These are phyloP conservation scores for Ilex asprella DNA, from an alignment of 257 asterid genomes.

Conservation along the genomic window DNA sequence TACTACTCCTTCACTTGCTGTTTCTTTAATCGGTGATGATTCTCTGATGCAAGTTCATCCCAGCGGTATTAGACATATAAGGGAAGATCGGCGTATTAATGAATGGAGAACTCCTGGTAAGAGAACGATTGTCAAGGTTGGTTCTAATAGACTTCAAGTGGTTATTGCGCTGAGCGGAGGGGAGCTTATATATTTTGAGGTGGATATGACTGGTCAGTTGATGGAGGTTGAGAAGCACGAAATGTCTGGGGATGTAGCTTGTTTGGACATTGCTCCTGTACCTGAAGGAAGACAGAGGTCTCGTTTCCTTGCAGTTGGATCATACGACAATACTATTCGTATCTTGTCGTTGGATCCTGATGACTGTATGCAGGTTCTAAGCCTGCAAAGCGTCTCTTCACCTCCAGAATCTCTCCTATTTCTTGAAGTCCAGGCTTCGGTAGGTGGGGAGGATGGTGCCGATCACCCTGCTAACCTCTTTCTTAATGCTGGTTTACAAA, in stretches of 20 bases:
- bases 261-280: conserved; percentile 98
- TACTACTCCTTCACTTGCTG: conserved; percentile 93
- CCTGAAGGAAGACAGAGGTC: conserved; percentile 99
- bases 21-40: conserved; percentile 96
- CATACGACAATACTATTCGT: conserved; percentile 93
- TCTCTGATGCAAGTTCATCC: conserved; percentile 99
- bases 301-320: conserved; percentile 97
- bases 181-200: conserved; percentile 94
- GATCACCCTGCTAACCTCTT: conserved; percentile 98
- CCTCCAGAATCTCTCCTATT: conserved; percentile 96
- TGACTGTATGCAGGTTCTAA: conserved; percentile 92
- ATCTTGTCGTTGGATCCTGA: conserved; percentile 93
- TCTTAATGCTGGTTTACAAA: conserved; percentile 85
- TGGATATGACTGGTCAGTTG: conserved; percentile 96
- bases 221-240: conserved; percentile 99
- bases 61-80: conserved; percentile 92
- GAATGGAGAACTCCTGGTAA: conserved; percentile 99
- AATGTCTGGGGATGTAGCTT: conserved; percentile 98
- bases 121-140: conserved; percentile 96
- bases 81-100: conserved; percentile 97
- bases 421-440: conserved; percentile 97
- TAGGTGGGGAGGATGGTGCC: conserved; percentile 99
- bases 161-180: conserved; percentile 99
- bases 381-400: conserved; percentile 93
- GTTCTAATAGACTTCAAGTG: conserved; percentile 95